Evolutionary conservation across 2,329 filamentous ascomycete genomes (phyloP).

Genomic region (Harringtonia lauricola): DNA sequence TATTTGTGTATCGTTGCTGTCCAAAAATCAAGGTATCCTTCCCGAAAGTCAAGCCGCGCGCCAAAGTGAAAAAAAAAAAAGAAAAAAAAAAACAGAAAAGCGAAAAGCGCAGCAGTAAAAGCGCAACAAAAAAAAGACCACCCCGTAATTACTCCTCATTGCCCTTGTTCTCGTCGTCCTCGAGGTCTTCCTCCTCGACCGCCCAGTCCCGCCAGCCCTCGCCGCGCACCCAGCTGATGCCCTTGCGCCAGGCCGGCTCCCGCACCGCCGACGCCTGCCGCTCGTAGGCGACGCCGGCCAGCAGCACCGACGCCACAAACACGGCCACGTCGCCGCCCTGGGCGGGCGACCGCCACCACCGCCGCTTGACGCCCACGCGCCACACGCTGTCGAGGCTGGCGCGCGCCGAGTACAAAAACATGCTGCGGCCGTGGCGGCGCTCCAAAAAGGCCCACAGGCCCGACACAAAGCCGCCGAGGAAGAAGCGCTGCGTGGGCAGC

Average conservation of each 20-base stretch:
- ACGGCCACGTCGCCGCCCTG: slow-evolving; percentile 75
- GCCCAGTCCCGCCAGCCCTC: slow-evolving; percentile 65
- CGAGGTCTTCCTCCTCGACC: slow-evolving; percentile 38
- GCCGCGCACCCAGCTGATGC: slow-evolving; percentile 61
- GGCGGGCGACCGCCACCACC: slow-evolving; percentile 85
- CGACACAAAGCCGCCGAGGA: slow-evolving; percentile 75
- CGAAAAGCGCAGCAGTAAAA: no score
- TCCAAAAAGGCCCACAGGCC: slow-evolving; percentile 80
- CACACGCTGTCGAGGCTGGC: slow-evolving; percentile 74
- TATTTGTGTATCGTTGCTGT: no score
- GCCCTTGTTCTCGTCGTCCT: slow-evolving; percentile 23
- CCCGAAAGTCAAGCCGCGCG: no score
- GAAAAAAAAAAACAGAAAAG: no score
- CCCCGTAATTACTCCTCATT: no score
- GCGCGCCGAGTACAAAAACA: slow-evolving; percentile 71
- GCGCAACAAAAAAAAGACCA: no score
- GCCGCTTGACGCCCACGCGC: slow-evolving; percentile 87
- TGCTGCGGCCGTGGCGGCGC: slow-evolving; percentile 47
- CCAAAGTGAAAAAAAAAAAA: no score
- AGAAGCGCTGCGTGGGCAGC: slow-evolving; percentile 76
- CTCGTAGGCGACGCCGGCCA: slow-evolving; percentile 71
- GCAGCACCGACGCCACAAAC: slow-evolving; percentile 67
- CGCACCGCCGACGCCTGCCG: slow-evolving; percentile 55
- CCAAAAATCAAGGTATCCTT: no score
- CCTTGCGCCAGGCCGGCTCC: slow-evolving; percentile 58